Conservation (phyloP, 805 yeast genomes). For the Torulaspora microellipsoides region DNA sequence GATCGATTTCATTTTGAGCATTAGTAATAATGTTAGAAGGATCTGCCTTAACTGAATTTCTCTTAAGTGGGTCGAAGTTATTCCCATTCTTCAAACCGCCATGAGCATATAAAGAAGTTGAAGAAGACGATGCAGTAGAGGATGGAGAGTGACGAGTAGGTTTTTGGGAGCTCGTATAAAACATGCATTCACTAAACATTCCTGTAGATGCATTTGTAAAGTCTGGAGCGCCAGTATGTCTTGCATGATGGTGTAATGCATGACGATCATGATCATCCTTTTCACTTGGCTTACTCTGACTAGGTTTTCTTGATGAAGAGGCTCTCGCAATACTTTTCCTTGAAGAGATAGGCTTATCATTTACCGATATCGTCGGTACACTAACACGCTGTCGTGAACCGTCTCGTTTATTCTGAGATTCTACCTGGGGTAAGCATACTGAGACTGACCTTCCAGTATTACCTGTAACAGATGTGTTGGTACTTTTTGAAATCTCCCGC, state of each 20-base stretch:
- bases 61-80: not conserved
- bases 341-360: conserved; percentile 9
- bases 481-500: not conserved
- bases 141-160: conserved; percentile 7
- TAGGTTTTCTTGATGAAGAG: not conserved
- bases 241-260: conserved; percentile 7
- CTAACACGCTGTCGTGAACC: conserved; percentile 3
- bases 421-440: no score
- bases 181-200: conserved; percentile 28
- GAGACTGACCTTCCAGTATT: not conserved
- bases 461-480: not conserved
- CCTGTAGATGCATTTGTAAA: conserved; percentile 30
- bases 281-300: conserved; percentile 4
- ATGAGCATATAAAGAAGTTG: conserved; percentile 1
- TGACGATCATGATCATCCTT: conserved; percentile 6
- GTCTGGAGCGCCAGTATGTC: conserved; percentile 11
- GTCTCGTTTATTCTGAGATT: not conserved
- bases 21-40: not conserved
- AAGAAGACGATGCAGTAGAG: conserved; percentile 3
- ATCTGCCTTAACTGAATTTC: not conserved
- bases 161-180: conserved; percentile 13
- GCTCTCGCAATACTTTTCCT: not conserved
- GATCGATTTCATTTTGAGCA: not conserved
- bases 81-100: not conserved
- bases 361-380: conserved; percentile 14